These are phyloP conservation scores for Pinus taeda DNA, from an alignment of 75 land plant species.

Conservation along the genomic window DNA sequence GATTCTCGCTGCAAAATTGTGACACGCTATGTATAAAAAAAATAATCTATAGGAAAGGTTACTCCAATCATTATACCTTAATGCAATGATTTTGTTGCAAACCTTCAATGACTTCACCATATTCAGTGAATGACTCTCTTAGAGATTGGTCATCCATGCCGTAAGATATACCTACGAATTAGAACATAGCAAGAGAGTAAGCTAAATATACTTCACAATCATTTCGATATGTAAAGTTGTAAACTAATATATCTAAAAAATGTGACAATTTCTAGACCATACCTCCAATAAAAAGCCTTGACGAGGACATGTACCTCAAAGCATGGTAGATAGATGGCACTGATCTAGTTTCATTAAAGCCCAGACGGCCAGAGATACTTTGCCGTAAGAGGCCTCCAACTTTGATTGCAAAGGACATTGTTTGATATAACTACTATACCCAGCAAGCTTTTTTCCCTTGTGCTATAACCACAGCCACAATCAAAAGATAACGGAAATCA, in stretches of 20 bases:
- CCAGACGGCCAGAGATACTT: background rate
- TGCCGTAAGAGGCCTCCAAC: constrained; percentile 3
- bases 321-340: constrained; percentile 7
- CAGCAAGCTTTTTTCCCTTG: background rate
- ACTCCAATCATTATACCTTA: too few relatives aligned
- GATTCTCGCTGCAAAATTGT: constrained; percentile 33
- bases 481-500: background rate
- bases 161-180: constrained; percentile 9
- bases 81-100: background rate
- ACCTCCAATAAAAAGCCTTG: constrained; percentile 23
- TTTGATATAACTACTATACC: background rate
- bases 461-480: background rate
- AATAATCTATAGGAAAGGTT: too few relatives aligned
- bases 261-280: background rate
- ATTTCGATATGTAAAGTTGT: background rate
- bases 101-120: constrained; percentile 21
- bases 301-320: constrained; percentile 4
- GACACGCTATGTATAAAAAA: background rate
- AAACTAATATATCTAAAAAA: background rate
- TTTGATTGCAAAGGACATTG: constrained; percentile 6
- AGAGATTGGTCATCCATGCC: constrained; percentile 11
- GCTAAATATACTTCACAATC: background rate
- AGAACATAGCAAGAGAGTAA: background rate
- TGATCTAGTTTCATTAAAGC: constrained; percentile 2
- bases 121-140: constrained; percentile 10